Evolutionary conservation across 2,329 filamentous ascomycete genomes (phyloP), one percentile per base, ranked within the genome.

Genomic region (Fusarium austroafricanum): DNA sequence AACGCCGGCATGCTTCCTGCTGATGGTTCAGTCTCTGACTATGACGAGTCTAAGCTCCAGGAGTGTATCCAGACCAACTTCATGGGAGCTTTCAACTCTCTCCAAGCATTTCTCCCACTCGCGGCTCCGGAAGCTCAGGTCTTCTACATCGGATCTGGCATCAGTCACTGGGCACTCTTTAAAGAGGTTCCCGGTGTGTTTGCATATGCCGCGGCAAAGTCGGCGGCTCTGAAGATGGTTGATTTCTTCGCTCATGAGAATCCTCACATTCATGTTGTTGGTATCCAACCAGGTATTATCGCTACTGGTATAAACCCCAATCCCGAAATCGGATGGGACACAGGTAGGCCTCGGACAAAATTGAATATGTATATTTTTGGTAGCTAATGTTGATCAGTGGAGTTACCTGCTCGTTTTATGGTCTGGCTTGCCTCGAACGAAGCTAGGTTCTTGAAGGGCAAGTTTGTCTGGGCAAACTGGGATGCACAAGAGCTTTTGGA

Each of bases 271-370:
- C 71, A 76, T 15, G 71, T 83, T n/a, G 76, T 79, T 15, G 75
- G 73, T 44, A 68, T 81, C 5, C 82, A 83, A 10, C 81, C 82
- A 2, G 82, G 82, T 1, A 72, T 80, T 2, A 70, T 83, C 6
- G 74, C 71, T 6, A 82, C 79, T 0, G 80, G 77, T 5, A 78
- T 81, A 2, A 67, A 67, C 18, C 62, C 62, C 2, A 28, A 55
- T 12, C 28, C 49, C 0, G 28, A 37, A 1, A 8, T 39, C 2
- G 62, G 39, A 0, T 61, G 39, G 0, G 62, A 67, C 11, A 63
- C 35, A 26, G 55, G 62, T 62, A 23, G 2, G 37, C 2, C 10
- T 6, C 1, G 0, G 2, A 6, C 2, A 7, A 6, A 1, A 3
- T 3, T 3, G 6, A 0, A 4, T 5, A 3, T 31, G 10, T 15